phyloP scores from a whole-genome alignment of 2,329 filamentous ascomycete genomes.

The Macrophomina tecta region DNA sequence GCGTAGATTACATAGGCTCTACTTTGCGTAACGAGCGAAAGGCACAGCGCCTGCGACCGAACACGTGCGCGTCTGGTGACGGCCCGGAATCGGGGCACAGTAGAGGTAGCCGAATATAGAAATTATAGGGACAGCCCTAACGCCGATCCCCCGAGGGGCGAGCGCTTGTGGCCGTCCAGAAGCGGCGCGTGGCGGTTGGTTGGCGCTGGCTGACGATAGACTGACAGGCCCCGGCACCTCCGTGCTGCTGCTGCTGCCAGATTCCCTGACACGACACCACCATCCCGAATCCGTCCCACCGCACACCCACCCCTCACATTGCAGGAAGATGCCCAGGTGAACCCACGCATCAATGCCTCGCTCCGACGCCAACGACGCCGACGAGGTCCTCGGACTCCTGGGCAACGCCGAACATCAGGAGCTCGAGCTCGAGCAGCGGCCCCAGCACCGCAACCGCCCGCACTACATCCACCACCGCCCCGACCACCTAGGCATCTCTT shows the following conservation, averaged over 20 bases:
- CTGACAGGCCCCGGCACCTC: slow-evolving; percentile 17
- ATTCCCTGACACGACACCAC: slow-evolving; percentile 19
- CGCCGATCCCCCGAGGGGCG: slow-evolving; percentile 21
- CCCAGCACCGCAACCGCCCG: neutral
- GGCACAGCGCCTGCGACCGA: neutral
- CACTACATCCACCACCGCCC: neutral
- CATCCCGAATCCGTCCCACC: neutral
- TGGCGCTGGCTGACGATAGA: slow-evolving; percentile 11
- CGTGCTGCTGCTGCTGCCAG: neutral
- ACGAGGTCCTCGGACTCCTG: slow-evolving; percentile 27
- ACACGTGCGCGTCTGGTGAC: neutral
- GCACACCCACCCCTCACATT: neutral
- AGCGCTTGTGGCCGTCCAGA: slow-evolving; percentile 7
- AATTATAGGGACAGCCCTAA: slow-evolving; percentile 22
- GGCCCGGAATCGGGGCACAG: neutral
- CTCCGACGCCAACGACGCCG: slow-evolving; percentile 27
- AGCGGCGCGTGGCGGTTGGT: neutral
- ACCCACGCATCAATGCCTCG: slow-evolving; percentile 23
- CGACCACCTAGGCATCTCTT: slow-evolving; percentile 11
- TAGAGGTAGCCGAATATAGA: slow-evolving; percentile 14
- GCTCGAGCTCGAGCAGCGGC: slow-evolving; percentile 15
- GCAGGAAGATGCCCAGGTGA: slow-evolving; percentile 22
- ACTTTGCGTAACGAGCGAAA: neutral
- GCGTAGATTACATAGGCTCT: neutral
- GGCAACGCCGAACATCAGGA: slow-evolving; percentile 25